Conservation (phyloP, 1,139 yeast genomes). For the Debaryomyces subglobosus region DNA sequence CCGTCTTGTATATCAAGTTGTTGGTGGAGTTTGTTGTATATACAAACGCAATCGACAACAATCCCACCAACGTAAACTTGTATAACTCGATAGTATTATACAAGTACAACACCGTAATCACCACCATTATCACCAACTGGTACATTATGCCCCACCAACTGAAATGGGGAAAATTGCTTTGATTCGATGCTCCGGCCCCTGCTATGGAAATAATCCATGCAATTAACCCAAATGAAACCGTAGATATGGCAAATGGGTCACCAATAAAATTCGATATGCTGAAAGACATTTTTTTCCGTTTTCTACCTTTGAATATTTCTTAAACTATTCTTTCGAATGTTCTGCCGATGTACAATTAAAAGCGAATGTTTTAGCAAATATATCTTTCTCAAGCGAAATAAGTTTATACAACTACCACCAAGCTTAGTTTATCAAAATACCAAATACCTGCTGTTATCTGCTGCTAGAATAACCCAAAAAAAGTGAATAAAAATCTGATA, state of each 20-base stretch:
- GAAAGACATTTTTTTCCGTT: conserved; percentile 33
- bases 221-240: conserved; percentile 61
- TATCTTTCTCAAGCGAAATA: background rate
- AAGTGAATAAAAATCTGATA: background rate
- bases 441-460: background rate
- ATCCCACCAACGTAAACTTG: conserved; percentile 61
- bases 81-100: conserved; percentile 74
- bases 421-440: background rate
- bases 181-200: conserved; percentile 72
- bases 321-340: background rate
- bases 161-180: conserved; percentile 67
- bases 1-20: conserved; percentile 68
- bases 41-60: conserved; percentile 67
- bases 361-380: background rate
- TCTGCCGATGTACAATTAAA: background rate
- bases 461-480: background rate
- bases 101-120: conserved; percentile 63
- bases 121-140: conserved; percentile 61
- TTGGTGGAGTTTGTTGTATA: conserved; percentile 86
- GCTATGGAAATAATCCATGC: conserved; percentile 87
- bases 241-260: conserved; percentile 73
- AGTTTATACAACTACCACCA: background rate
- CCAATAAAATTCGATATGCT: conserved; percentile 56
- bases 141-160: conserved; percentile 98
- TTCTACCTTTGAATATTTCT: background rate